Evolutionary conservation across 495 filamentous ascomycete genomes (phyloP).

Genomic region (Cryomyces antarcticus): DNA sequence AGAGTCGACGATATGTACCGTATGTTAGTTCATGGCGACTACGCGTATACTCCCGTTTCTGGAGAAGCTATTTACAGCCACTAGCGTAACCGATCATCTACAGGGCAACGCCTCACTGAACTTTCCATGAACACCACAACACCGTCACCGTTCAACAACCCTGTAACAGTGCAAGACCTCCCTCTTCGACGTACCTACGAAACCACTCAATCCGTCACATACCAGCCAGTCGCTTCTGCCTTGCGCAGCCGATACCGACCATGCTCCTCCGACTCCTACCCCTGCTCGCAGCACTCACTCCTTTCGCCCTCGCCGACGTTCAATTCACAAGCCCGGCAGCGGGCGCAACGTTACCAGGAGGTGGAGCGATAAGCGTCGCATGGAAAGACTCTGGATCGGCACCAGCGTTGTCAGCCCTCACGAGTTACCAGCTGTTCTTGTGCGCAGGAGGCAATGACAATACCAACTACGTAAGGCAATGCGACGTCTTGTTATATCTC

Average conservation of each 20-base stretch:
- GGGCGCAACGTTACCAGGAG: slow-evolving; percentile 25
- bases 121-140: no score
- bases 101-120: no score
- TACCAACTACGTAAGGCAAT: slow-evolving; percentile 12
- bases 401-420: slow-evolving; percentile 29
- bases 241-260: not conserved
- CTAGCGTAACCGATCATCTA: no score
- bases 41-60: no score
- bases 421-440: slow-evolving; percentile 38
- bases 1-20: no score
- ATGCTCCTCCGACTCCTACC: slow-evolving; percentile 20
- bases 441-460: slow-evolving; percentile 40
- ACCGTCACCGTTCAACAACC: no score
- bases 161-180: no score
- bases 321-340: slow-evolving; percentile 31
- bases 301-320: slow-evolving; percentile 32
- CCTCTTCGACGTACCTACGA: no score
- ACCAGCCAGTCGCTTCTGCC: no score
- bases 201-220: no score
- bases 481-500: slow-evolving; percentile 11
- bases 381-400: slow-evolving; percentile 37
- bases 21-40: no score
- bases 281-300: slow-evolving; percentile 23
- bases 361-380: slow-evolving; percentile 28
- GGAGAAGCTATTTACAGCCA: no score